Conservation (phyloP, 176 grass and related monocot genomes). For the Oropetium thomaeum region DNA sequence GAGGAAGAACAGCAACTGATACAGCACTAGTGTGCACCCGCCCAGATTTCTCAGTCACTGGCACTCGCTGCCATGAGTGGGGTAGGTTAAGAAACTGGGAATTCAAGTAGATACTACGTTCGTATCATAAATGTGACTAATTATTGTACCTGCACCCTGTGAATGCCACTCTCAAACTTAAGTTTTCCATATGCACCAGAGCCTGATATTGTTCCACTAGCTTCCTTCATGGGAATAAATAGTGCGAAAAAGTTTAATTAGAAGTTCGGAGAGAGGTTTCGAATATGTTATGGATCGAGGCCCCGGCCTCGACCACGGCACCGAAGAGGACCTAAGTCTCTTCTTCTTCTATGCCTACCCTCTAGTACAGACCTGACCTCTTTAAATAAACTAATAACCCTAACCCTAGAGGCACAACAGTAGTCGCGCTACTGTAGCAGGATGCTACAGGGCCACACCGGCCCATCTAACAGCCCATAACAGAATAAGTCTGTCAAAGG, state of each 20-base stretch:
- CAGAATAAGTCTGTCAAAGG: neutral
- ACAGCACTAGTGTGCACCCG: conserved; percentile 94
- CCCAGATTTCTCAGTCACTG: conserved; percentile 91
- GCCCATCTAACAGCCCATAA: too few species aligned
- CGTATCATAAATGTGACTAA: neutral
- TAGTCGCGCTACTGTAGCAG: too few species aligned
- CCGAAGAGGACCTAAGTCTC: too few species aligned
- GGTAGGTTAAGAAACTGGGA: conserved; percentile 13
- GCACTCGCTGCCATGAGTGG: conserved; percentile 60
- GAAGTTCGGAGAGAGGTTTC: neutral
- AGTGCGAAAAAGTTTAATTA: conserved; percentile 6
- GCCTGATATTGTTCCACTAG: conserved; percentile 90
- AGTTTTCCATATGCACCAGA: conserved; percentile 77
- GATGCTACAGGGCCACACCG: too few species aligned
- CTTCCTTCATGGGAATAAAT: conserved; percentile 61
- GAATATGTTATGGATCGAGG: too few species aligned
- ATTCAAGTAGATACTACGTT: neutral
- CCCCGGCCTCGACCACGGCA: too few species aligned
- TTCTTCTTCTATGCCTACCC: too few species aligned
- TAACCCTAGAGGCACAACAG: too few species aligned
- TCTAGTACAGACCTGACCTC: too few species aligned
- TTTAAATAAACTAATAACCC: too few species aligned
- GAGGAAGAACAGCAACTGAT: conserved; percentile 89
- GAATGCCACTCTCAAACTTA: conserved; percentile 91
- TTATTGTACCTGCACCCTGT: conserved; percentile 87